Conservation (phyloP, 2,329 filamentous ascomycete genomes). For the Fusarium coffeatum region DNA sequence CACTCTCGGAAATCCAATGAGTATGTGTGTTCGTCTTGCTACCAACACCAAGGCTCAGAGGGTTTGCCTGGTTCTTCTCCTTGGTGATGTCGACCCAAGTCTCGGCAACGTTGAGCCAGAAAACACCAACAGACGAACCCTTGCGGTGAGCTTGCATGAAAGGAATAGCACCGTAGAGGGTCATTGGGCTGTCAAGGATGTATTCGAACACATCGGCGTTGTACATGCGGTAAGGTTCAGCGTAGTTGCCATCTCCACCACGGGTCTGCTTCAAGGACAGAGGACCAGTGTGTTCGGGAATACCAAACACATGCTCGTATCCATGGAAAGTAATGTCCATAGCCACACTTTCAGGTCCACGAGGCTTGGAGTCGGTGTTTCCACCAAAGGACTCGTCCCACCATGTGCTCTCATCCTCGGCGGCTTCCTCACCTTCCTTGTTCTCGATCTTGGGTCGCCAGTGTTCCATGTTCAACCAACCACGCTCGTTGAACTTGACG, state of each 20-base stretch:
- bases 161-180: slow-evolving; percentile 94
- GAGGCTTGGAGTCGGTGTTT: slow-evolving; percentile 95
- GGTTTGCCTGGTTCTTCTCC: slow-evolving; percentile 77
- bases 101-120: slow-evolving; percentile 97
- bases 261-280: slow-evolving; percentile 90
- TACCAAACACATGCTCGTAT: slow-evolving; percentile 92
- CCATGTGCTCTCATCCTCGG: slow-evolving; percentile 88
- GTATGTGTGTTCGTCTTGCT: slow-evolving; percentile 83
- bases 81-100: slow-evolving; percentile 98
- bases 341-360: slow-evolving; percentile 90
- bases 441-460: slow-evolving; percentile 89
- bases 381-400: slow-evolving; percentile 98
- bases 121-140: slow-evolving; percentile 91
- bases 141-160: slow-evolving; percentile 98
- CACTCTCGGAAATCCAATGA: slow-evolving; percentile 96
- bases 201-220: slow-evolving; percentile 99
- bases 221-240: slow-evolving; percentile 92
- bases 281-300: slow-evolving; percentile 91
- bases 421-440: slow-evolving; percentile 65
- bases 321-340: slow-evolving; percentile 92
- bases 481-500: slow-evolving; percentile 89
- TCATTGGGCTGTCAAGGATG: slow-evolving; percentile 97
- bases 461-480: slow-evolving; percentile 92
- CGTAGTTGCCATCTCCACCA: slow-evolving; percentile 85
- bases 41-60: slow-evolving; percentile 76